These are phyloP conservation scores for Yarrowia porcina DNA, from an alignment of 805 yeast species.

Conservation along the genomic window DNA sequence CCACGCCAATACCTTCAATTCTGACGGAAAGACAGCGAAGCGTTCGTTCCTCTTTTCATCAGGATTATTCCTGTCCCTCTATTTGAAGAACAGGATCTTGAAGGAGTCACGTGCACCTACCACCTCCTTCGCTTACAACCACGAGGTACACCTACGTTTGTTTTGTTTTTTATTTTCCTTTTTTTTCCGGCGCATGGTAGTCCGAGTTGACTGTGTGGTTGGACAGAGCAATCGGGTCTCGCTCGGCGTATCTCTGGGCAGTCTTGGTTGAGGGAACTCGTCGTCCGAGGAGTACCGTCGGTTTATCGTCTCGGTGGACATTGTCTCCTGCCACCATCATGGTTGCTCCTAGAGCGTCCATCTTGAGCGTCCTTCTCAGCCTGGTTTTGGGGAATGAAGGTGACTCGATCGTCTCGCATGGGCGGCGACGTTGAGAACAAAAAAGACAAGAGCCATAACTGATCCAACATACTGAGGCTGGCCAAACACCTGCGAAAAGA, in stretches of 20 bases:
- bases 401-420: constrained; percentile 91
- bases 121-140: too few relatives aligned
- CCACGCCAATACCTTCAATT: too few relatives aligned
- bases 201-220: constrained; percentile 11
- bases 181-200: background rate
- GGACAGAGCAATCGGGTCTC: constrained; percentile 10
- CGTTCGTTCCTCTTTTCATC: too few relatives aligned
- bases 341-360: constrained; percentile 66
- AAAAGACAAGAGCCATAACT: constrained; percentile 85
- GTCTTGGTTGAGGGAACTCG: constrained; percentile 18
- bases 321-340: constrained; percentile 13
- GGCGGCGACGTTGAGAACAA: constrained; percentile 87
- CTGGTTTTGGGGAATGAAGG: constrained; percentile 57
- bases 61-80: too few relatives aligned
- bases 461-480: constrained; percentile 89
- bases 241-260: constrained; percentile 14
- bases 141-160: too few relatives aligned
- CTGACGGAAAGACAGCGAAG: too few relatives aligned
- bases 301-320: background rate
- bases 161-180: too few relatives aligned
- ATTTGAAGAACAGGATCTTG: too few relatives aligned
- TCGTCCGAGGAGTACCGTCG: constrained; percentile 19
- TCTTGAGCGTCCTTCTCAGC: constrained; percentile 37
- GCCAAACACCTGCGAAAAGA: constrained; percentile 78
- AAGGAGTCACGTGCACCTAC: too few relatives aligned